A percentile compares a stretch with the other conserved stretches of the same genome.
Conservation (phyloP, 2,329 filamentous ascomycete species). For the Hymenoscyphus salicellus region DNA sequence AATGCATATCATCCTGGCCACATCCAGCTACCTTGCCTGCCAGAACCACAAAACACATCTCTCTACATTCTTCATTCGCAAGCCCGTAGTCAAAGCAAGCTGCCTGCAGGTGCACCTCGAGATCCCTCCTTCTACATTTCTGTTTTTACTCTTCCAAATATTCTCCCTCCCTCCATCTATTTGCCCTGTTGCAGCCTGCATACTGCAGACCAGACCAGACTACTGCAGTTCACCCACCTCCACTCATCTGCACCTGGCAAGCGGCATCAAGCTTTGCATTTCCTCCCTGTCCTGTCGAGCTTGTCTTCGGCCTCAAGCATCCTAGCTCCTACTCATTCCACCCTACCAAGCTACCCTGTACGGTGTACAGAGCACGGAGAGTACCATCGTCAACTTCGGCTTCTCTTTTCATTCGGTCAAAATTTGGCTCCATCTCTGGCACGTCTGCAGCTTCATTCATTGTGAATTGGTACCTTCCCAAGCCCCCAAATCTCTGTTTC, state of each 20-base stretch:
- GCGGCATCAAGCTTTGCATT: slow-evolving; percentile 1
- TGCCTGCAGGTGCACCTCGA: too few species aligned
- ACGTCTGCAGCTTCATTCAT: not conserved
- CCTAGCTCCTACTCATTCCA: not conserved
- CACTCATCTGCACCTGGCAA: not conserved
- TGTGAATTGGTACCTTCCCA: not conserved
- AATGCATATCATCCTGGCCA: too few species aligned
- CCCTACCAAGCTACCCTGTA: not conserved
- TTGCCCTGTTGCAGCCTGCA: not conserved
- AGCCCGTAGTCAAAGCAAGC: too few species aligned
- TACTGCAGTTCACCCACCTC: not conserved
- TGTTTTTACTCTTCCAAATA: not conserved
- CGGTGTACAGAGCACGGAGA: not conserved
- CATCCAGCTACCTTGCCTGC: too few species aligned
- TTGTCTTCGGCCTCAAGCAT: not conserved
- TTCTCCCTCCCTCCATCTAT: not conserved
- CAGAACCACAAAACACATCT: too few species aligned
- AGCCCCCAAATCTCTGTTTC: slow-evolving; percentile 1
- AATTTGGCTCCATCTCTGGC: not conserved
- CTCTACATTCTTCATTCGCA: too few species aligned
- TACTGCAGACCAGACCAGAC: slow-evolving; percentile 1
- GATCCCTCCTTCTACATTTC: too few species aligned
- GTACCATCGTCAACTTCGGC: not conserved
- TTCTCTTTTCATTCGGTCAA: slow-evolving; percentile 3
- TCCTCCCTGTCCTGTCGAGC: not conserved